Conservation (phyloP, 345 rosid genomes). For the Brassica incana region DNA sequence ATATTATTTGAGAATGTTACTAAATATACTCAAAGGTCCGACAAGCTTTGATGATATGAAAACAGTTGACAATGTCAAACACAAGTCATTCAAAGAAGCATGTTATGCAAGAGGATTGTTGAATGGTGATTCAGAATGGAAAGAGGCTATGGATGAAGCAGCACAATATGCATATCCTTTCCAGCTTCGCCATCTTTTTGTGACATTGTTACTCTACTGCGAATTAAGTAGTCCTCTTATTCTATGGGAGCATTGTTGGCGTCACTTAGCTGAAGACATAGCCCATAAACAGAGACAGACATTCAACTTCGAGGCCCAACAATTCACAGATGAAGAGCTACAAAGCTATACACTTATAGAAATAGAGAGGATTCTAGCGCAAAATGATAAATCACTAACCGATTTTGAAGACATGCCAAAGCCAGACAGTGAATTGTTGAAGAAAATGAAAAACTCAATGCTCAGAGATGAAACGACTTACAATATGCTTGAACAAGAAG, state of each 20-base stretch:
- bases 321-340: background rate
- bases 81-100: background rate
- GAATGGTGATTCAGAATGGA: slow-evolving; percentile 12
- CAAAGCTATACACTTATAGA: slow-evolving; percentile 13
- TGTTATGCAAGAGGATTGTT: background rate
- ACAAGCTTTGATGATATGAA: background rate
- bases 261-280: background rate
- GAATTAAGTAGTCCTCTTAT: background rate
- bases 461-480: background rate
- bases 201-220: background rate
- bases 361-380: background rate
- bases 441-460: background rate
- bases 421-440: background rate
- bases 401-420: slow-evolving; percentile 5
- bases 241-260: slow-evolving; percentile 6
- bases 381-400: background rate
- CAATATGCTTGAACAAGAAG: background rate
- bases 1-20: background rate
- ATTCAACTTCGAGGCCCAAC: background rate
- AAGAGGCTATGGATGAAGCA: background rate
- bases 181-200: background rate
- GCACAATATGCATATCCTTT: background rate
- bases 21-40: background rate
- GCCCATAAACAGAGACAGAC: background rate
- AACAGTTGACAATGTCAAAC: background rate